These are phyloP conservation scores for Myxozyma melibiosi DNA, from an alignment of 805 yeast species.

Conservation along the genomic window DNA sequence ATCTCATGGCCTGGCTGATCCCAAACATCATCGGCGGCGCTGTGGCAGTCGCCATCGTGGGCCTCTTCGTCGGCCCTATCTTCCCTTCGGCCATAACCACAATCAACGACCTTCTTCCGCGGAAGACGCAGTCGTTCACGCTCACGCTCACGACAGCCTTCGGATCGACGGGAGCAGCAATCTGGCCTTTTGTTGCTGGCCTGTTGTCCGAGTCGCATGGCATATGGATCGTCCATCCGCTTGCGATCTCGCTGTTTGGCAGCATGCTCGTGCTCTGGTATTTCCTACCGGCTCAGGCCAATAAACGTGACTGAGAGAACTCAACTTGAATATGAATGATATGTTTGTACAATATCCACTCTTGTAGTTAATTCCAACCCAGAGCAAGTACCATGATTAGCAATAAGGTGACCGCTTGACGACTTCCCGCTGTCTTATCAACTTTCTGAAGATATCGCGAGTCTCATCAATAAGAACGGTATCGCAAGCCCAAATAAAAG, in stretches of 20 bases:
- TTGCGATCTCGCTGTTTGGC: slow-evolving; percentile 31
- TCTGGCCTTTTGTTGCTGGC: slow-evolving; percentile 67
- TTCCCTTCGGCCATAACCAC: slow-evolving; percentile 71
- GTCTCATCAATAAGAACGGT: slow-evolving; percentile 1
- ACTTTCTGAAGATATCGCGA: slow-evolving; percentile 1
- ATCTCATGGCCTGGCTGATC: slow-evolving; percentile 52
- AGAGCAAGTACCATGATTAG: not conserved
- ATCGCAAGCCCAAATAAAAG: slow-evolving; percentile 16
- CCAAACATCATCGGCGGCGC: slow-evolving; percentile 51
- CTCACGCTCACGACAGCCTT: slow-evolving; percentile 73
- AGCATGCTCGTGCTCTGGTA: slow-evolving; percentile 35
- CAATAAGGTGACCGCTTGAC: not conserved
- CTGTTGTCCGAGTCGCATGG: slow-evolving; percentile 41
- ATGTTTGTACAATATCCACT: not conserved
- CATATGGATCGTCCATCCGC: slow-evolving; percentile 35
- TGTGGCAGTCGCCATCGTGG: slow-evolving; percentile 51
- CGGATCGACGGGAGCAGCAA: slow-evolving; percentile 83
- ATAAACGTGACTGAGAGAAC: slow-evolving; percentile 10
- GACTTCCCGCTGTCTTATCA: slow-evolving; percentile 10
- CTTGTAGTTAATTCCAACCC: not conserved
- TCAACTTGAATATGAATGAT: not conserved
- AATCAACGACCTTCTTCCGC: slow-evolving; percentile 62
- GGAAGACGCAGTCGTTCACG: slow-evolving; percentile 60
- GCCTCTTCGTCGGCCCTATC: slow-evolving; percentile 66
- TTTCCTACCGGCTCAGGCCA: slow-evolving; percentile 7